Evolutionary conservation across 129 eudicot species (phyloP).

Genomic region (Mikania micrantha): DNA sequence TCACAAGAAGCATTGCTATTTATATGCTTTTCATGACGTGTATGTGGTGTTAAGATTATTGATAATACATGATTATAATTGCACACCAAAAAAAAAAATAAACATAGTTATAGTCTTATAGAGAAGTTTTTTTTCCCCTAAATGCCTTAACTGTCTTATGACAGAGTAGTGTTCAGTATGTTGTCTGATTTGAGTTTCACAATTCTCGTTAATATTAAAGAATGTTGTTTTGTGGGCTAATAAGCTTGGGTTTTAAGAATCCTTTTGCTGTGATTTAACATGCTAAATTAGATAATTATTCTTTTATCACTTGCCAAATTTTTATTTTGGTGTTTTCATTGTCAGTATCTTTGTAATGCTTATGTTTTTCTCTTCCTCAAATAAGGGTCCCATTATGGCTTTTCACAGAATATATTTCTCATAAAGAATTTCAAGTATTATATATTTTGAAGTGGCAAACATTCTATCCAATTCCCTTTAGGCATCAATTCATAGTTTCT

Average conservation of each 20-base stretch:
- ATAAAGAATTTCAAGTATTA: not conserved
- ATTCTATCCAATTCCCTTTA: not conserved
- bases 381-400: not conserved
- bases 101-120: too few relatives aligned
- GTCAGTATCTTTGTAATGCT: not conserved
- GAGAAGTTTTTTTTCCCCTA: not conserved
- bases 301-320: not conserved
- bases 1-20: not conserved
- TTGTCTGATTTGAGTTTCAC: not conserved
- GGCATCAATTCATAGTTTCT: not conserved
- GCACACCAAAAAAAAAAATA: not conserved
- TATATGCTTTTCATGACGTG: not conserved
- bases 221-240: not conserved
- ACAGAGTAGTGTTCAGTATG: not conserved
- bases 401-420: not conserved
- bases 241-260: not conserved
- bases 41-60: not conserved
- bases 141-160: not conserved
- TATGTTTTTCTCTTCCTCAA: not conserved
- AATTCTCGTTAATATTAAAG: not conserved
- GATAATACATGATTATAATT: not conserved
- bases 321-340: not conserved
- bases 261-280: not conserved
- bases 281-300: not conserved
- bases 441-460: not conserved